Evolutionary conservation across 257 asterid genomes (phyloP).

Genomic region (Gentiana macrophylla): DNA sequence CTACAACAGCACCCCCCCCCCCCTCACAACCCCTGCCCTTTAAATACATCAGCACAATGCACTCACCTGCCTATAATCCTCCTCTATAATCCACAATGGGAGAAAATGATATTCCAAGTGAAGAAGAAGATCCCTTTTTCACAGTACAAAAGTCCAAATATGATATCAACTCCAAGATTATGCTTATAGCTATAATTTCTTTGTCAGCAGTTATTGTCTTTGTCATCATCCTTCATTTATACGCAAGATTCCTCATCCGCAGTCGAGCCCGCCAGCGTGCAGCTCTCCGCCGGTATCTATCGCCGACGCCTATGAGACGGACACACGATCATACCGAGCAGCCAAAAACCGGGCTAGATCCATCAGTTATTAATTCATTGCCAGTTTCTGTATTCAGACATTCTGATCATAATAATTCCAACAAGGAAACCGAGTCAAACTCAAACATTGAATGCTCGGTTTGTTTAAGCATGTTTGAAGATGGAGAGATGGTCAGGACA

Average conservation of each 20-base stretch:
- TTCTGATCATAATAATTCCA: background rate
- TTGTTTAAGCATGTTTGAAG: constrained; percentile 46
- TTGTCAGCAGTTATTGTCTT: constrained; percentile 47
- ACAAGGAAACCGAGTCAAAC: background rate
- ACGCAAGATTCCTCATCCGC: constrained; percentile 52
- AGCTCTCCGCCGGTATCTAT: constrained; percentile 25
- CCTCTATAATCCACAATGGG: constrained; percentile 22
- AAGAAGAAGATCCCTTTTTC: constrained; percentile 1
- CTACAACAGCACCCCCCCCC: background rate
- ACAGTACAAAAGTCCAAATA: background rate
- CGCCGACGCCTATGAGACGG: constrained; percentile 17
- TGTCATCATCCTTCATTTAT: constrained; percentile 55
- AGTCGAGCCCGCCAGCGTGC: constrained; percentile 60
- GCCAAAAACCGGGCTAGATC: constrained; percentile 50
- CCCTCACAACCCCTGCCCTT: background rate
- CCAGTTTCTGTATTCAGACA: constrained; percentile 36
- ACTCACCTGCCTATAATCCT: background rate
- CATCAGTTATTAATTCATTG: constrained; percentile 33
- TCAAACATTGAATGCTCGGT: constrained; percentile 51
- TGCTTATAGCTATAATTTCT: constrained; percentile 62
- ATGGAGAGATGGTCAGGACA: constrained; percentile 51
- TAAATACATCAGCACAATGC: background rate
- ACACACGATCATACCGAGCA: constrained; percentile 19
- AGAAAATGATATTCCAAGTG: constrained; percentile 10
- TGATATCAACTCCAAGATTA: constrained; percentile 47